Evolutionary conservation across 2,329 filamentous ascomycete species (phyloP), one percentile per base, ranked within the genome.

Genomic region (Hymenoscyphus fructigenus): DNA sequence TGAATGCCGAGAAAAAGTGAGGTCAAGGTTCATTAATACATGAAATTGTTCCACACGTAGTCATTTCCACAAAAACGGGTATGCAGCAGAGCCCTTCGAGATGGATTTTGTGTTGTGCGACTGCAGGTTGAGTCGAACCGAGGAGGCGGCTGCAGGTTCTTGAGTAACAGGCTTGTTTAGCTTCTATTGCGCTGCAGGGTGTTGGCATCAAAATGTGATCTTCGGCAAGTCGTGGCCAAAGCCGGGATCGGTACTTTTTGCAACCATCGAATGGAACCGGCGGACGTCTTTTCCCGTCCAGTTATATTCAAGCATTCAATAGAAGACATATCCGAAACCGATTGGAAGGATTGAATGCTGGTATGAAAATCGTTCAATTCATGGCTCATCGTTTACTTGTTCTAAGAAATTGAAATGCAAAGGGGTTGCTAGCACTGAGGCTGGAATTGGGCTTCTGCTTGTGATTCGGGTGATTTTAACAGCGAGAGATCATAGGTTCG

Each of bases 401-500:
- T 38, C 10, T 41, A 5, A 59, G 12, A 57, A 47, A 28, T n/a
- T n/a, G n/a, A 47, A 28, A 29, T 12, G 23, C 41, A 60, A 60
- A 14, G 5, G 4, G 10, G 5, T 14, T 53, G 47, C 14, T 9
- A 26, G 4, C 12, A 10, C 47, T 14, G 41, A 26, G 5, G 12
- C 47, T 15, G 36, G 20, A 20, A 53, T 53, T 14, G 47, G 47
- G n/a, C 47, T 23, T 53, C 14, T 23, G 47, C 20, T 26, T 53
- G 47, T 53, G 20, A 53, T 26, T 23, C 20, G 14, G 14, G 9
- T 32, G 12, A 3, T 17, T 36, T 14, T 53, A 26, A 17, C 28
- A 32, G 36, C 6, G 9, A 32, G n/a, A 36, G 2, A 32, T 65
- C 59, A 66, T 62, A 80, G 78, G 73, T 88, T 88, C 32, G 83